Evolutionary conservation across 1,139 yeast species (phyloP), one percentile per base, ranked within the genome.

Genomic region (Sporopachydermia cereana): DNA sequence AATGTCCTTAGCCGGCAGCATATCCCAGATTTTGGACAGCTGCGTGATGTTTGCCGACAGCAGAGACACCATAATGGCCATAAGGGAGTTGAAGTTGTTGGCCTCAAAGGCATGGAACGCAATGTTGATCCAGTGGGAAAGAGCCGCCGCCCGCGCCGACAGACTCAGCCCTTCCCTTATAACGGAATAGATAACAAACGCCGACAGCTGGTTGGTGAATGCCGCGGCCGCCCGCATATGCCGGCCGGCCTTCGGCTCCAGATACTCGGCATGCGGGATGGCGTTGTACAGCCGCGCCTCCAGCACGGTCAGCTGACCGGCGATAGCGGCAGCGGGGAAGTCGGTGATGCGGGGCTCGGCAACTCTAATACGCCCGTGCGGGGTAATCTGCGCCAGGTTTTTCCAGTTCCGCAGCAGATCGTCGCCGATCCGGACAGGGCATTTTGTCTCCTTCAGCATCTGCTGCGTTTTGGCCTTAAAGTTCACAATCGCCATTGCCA

Each of bases 1-100:
- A 31, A 65, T 67, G 56, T 84, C 84, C 55, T 84, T 83, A 2
- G 72, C 76, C 0, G 83, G 71, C 44, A 89, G 61, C 2, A 54
- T 50, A 2, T 75, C 77, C 96, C 96, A 86, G 2, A 85, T 63
- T 46, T 64, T 68, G 27, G 71, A 63, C 47, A 89, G 65, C 55
- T 96, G 71, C 2, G 88, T 76, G 45, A 89, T 71, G 43, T 84
- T 72, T 55, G 85, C 91, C 41, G 86, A 80, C 61, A 88, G 96
- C 51, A 89, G 69, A 0, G 95, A 76, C 0, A 93, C 82, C 59
- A 88, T 76, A 45, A 89, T 84, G 0, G 95, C 84, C n/a, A 95
- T 91, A 47, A 86, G 67, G 0, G 95, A 79, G 60, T 89, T 89
- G 66, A 81, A 85, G 59, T 88, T 88, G 49, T 93, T 70, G 56